Conservation (phyloP, 2,329 filamentous ascomycete genomes). For the Aureobasidium sp. region DNA sequence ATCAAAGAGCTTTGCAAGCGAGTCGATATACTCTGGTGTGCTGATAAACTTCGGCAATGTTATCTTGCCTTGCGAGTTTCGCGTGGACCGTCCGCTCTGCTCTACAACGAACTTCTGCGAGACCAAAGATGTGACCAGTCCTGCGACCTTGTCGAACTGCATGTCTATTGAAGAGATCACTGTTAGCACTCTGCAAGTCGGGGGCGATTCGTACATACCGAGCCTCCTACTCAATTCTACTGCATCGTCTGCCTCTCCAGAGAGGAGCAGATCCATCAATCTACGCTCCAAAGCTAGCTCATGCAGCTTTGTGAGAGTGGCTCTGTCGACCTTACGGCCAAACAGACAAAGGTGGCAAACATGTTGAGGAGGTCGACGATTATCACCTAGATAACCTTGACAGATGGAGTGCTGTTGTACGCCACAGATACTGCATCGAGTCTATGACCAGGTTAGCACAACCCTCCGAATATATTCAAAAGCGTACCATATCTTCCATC, state of each 20-base stretch:
- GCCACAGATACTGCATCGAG: constrained; percentile 35
- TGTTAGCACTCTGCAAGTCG: background rate
- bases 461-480: too few species aligned
- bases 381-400: constrained; percentile 35
- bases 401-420: constrained; percentile 36
- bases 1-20: background rate
- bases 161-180: background rate
- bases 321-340: constrained; percentile 12
- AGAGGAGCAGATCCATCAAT: background rate
- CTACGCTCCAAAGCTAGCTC: background rate
- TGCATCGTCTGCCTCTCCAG: background rate
- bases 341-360: constrained; percentile 39
- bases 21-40: background rate
- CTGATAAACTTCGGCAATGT: background rate
- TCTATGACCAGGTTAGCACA: constrained; percentile 22
- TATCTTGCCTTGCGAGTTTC: constrained; percentile 2
- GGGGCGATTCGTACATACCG: background rate
- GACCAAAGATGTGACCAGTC: background rate
- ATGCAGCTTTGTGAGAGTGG: background rate
- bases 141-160: background rate
- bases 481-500: background rate
- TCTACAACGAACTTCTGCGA: background rate
- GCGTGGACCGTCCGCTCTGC: background rate
- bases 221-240: background rate
- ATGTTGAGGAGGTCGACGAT: constrained; percentile 30